Base-by-base conservation (phyloP, 441 rosid genomes). In the Arabidopsis hybrid region DNA sequence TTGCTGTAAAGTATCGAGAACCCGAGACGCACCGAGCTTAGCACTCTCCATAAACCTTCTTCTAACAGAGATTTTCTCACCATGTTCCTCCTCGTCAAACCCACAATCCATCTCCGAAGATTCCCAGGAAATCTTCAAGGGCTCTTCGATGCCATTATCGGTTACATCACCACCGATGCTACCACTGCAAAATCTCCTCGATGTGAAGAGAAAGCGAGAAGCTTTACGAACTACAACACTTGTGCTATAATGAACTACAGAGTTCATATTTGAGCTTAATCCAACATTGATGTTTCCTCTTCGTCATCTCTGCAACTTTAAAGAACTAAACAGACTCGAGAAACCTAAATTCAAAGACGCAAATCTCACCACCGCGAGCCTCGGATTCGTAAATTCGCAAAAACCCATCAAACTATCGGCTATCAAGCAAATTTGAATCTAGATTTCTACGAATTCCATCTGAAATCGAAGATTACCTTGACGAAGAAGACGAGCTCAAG, bases 1-100 rank as follows among this genome's bases (percentile, higher is more conserved):
- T 78, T 83, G 88, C 39, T 79, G 80, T 71, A 95, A 85, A 60
- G 94, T 77, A 56, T 85, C 88, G 58, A 91, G 84, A 72, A 89
- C 83, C 39, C 72, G 83, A 29, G 72, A 67, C 31, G 95, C 96
- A 79, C 84, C 83, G 8, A 65, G 40, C 80, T 79, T 86, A 21
- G 57, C 79, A 42, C 65, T 78, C 62, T 80, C 80, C 11, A 86
- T 1, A 80, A 89, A 88, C 12, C 60, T 60, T 39, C 11, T 78
- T 77, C 91, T 72, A 9, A 17, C 73, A 1, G 80, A 71, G 50
- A 73, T 45, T 34, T 63, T 18, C 43, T 63, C 80, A 60, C 42
- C 47, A 7, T 26, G 29, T 50, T 8, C 36, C 7, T 63, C 80
- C 67, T 76, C 84, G 8, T 78, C 69, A 32, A 72, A 72, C 39